Evolutionary conservation across 2,329 filamentous ascomycete species (phyloP).

Genomic region (Daldinia sp.): DNA sequence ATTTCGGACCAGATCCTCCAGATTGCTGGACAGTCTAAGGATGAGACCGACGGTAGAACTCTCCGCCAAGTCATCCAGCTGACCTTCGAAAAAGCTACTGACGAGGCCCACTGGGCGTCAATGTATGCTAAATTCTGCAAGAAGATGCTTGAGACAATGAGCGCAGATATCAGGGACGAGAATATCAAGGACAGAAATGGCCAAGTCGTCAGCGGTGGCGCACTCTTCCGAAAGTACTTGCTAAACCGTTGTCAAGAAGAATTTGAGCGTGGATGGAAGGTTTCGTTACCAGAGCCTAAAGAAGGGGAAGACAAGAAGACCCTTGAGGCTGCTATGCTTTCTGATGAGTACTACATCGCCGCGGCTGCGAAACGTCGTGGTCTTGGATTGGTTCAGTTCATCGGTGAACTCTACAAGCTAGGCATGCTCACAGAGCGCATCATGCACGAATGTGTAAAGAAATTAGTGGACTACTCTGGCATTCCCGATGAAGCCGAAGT

Average conservation of each 20-base stretch:
- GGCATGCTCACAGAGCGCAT: constrained; percentile 98
- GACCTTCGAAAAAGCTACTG: constrained; percentile 98
- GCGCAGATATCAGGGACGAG: constrained; percentile 92
- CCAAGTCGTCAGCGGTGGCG: constrained; percentile 88
- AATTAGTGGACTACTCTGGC: constrained; percentile 93
- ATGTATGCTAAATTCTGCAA: constrained; percentile 99
- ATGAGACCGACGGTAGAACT: constrained; percentile 92
- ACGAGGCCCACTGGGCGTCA: constrained; percentile 97
- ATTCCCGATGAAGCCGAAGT: constrained; percentile 95
- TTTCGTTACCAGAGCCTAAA: constrained; percentile 78
- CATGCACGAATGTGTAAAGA: constrained; percentile 99
- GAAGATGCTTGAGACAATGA: constrained; percentile 96
- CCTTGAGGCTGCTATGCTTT: constrained; percentile 82
- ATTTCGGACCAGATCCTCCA: constrained; percentile 92
- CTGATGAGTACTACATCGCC: constrained; percentile 94
- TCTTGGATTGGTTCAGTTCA: constrained; percentile 98
- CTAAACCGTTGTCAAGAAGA: constrained; percentile 99
- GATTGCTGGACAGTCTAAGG: constrained; percentile 94
- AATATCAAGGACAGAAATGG: constrained; percentile 91
- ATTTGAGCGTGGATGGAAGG: constrained; percentile 97
- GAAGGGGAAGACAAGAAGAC: constrained; percentile 71
- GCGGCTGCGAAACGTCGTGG: constrained; percentile 95
- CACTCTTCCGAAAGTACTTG: constrained; percentile 96
- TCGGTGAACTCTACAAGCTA: constrained; percentile 98
- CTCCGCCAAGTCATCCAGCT: constrained; percentile 98